These are phyloP conservation scores for Globisporangium cylindrosporum DNA, from an alignment of 352 stramenopile species.

Conservation along the genomic window DNA sequence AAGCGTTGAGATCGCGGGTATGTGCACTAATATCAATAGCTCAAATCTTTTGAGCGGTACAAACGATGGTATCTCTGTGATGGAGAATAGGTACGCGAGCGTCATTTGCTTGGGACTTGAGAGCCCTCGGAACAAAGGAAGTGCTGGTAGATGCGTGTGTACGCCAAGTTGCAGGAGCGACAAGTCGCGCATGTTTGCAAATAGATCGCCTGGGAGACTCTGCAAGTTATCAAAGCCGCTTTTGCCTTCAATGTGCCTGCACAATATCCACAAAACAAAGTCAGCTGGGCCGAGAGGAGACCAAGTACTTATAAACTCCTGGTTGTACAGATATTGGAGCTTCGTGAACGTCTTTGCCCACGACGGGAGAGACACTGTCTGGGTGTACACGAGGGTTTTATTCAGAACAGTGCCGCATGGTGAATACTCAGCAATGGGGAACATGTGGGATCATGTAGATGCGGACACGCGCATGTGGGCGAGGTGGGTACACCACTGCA, in stretches of 20 bases:
- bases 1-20: constrained; percentile 14
- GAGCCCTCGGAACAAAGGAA: constrained; percentile 29
- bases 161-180: constrained; percentile 35
- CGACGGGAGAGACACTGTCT: constrained; percentile 17
- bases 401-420: too few relatives aligned
- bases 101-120: constrained; percentile 30
- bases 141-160: constrained; percentile 17
- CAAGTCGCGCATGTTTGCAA: constrained; percentile 30
- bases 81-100: constrained; percentile 18
- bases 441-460: too few relatives aligned
- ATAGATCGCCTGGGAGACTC: constrained; percentile 25
- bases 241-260: constrained; percentile 33
- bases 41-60: neutral
- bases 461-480: too few relatives aligned
- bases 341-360: constrained; percentile 30
- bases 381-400: constrained; percentile 20
- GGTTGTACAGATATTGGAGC: constrained; percentile 33
- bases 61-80: constrained; percentile 30
- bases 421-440: too few relatives aligned
- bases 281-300: too few relatives aligned
- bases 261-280: neutral
- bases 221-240: constrained; percentile 20
- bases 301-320: too few relatives aligned
- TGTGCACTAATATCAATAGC: constrained; percentile 19
- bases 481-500: too few relatives aligned